phyloP scores from a whole-genome alignment of 2,329 filamentous ascomycete species.

The Pyrenochaeta sp. region DNA sequence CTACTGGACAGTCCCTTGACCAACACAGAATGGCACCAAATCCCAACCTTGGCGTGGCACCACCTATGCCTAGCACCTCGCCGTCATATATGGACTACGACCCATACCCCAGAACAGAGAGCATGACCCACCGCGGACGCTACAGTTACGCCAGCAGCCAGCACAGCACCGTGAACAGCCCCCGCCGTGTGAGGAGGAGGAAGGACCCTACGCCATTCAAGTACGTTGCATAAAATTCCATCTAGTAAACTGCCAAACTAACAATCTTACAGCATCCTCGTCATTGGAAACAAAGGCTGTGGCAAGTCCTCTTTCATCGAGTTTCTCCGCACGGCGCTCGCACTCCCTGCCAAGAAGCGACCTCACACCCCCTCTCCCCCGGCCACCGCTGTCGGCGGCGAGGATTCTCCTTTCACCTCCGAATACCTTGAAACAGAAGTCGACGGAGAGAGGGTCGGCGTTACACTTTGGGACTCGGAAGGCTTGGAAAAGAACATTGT shows the following conservation, averaged over 20 bases:
- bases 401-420: slow-evolving; percentile 72
- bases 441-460: slow-evolving; percentile 86
- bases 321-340: slow-evolving; percentile 87
- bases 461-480: slow-evolving; percentile 97
- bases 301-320: slow-evolving; percentile 98
- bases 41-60: slow-evolving; percentile 35
- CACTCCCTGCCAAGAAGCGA: slow-evolving; percentile 82
- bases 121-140: slow-evolving; percentile 95
- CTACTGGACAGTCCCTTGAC: slow-evolving; percentile 35
- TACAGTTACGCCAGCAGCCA: slow-evolving; percentile 96
- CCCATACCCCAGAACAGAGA: slow-evolving; percentile 84
- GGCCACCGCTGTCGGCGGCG: slow-evolving; percentile 55
- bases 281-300: slow-evolving; percentile 85
- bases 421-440: slow-evolving; percentile 95
- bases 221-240: slow-evolving; percentile 65
- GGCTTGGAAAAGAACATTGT: slow-evolving; percentile 95
- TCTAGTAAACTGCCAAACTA: slow-evolving; percentile 8
- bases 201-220: slow-evolving; percentile 99
- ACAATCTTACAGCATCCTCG: slow-evolving; percentile 72
- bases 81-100: slow-evolving; percentile 68
- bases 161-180: slow-evolving; percentile 90
- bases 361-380: slow-evolving; percentile 53
- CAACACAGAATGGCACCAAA: slow-evolving; percentile 48
- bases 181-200: slow-evolving; percentile 87
- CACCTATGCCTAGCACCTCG: slow-evolving; percentile 62